Evolutionary conservation across 2,329 filamentous ascomycete genomes (phyloP), one percentile per base, ranked within the genome.

Genomic region (Hypoxylon sp.): DNA sequence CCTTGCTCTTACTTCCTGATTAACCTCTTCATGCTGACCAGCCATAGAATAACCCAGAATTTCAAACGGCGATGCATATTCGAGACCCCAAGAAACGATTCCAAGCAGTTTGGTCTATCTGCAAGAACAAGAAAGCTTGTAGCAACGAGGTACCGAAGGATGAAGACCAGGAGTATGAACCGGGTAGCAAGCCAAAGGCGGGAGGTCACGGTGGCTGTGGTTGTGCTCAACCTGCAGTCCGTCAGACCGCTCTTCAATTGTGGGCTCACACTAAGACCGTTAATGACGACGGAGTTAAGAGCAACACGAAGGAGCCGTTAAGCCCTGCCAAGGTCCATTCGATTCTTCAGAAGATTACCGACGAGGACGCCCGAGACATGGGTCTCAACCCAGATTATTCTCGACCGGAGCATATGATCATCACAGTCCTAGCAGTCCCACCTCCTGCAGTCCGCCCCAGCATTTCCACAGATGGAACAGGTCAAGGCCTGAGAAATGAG

Each of bases 351-450:
- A 91, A 91, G 73, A 96, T 99, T 71, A 89, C 89, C 2, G 90
- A 94, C 65, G 87, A 91, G 17, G 95, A 97, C 67, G 89, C 98
- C 68, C 85, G 87, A 60, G 90, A 96, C 73, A 93, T 99, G 83
- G 96, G 96, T 34, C 83, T 99, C 75, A 99, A 95, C 81, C 91
- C 91, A 63, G 93, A 98, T 78, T 98, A 98, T 75, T 95, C 97
- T 62, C 91, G 95, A 50, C 96, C 96, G 0, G 96, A 99, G 79
- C 99, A 96, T 96, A 97, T 99, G 93, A 89, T 99, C 67, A 85
- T 99, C 68, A 97, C 94, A 0, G 94, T 98, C 53, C 86, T 99
- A 50, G 94, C 96, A 4, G 97, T 99, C 0, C 96, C 96, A 0
- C 96, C 96, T 2, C 96, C 96, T 51, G 94, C 96, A 2, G 97